These are phyloP conservation scores for Fraxinus platypoda DNA, from an alignment of 305 asterid genomes.

Conservation along the genomic window DNA sequence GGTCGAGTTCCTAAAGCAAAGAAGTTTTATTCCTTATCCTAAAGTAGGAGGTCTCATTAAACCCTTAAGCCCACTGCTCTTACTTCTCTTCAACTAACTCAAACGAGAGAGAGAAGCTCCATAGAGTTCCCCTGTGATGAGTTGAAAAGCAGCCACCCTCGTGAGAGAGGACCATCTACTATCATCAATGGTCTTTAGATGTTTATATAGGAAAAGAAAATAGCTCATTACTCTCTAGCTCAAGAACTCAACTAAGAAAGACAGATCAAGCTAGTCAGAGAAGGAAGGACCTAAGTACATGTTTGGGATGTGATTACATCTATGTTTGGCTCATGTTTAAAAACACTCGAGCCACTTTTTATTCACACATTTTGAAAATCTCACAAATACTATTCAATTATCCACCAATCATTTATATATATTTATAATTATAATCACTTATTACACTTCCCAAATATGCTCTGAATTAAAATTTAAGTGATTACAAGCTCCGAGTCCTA, in stretches of 20 bases:
- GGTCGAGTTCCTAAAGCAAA: background rate
- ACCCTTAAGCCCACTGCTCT: background rate
- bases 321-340: background rate
- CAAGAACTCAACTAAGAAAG: background rate
- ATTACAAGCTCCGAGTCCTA: background rate
- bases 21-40: background rate
- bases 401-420: background rate
- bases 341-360: background rate
- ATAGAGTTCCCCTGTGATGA: background rate
- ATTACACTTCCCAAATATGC: background rate
- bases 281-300: background rate
- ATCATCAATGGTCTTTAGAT: background rate
- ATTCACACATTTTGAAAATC: background rate
- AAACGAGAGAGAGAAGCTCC: background rate
- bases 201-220: background rate
- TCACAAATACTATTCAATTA: background rate
- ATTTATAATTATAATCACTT: background rate
- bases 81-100: background rate
- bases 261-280: background rate
- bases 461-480: no score
- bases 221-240: background rate
- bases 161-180: background rate
- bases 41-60: background rate
- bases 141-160: background rate
- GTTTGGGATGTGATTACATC: background rate